Evolutionary conservation across 371 early-diverging fungal genomes (phyloP), one percentile per base, ranked within the genome.

Genomic region (Circinella minor): DNA sequence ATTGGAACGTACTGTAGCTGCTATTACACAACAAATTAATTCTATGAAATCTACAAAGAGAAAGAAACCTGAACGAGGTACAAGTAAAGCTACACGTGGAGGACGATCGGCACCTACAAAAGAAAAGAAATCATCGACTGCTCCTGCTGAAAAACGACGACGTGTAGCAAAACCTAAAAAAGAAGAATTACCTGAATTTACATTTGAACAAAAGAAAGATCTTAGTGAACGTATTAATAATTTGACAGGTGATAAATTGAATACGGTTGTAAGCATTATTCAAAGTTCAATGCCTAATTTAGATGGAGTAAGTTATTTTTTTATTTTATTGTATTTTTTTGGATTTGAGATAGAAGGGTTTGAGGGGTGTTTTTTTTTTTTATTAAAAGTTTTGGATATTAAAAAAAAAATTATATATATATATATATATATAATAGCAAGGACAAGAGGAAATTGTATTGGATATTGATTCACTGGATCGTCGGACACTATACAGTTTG

Each of bases 401-500:
- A n/a, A n/a, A n/a, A n/a, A n/a, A n/a, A n/a, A n/a, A n/a, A n/a
- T n/a, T n/a, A n/a, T n/a, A n/a, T n/a, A n/a, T n/a, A n/a, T n/a
- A n/a, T n/a, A n/a, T n/a, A n/a, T n/a, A n/a, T n/a, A n/a, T n/a
- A n/a, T n/a, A n/a, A n/a, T n/a, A 86, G 84, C 84, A 78, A 61
- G 94, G 92, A 14, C 86, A 93, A 71, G 96, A 95, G 37, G 97
- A 96, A 77, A 94, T 97, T 70, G 98, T 97, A 72, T 86, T 99
- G 65, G 99, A 99, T 73, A 96, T 99, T 74, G 96, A 96, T 71
- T 82, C 94, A 0, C 81, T 99, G 55, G 94, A 95, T 74, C 83
- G 87, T 69, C 79, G 71, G n/a, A 96, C 97, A 14, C 86, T 97
- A 46, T 90, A 89, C 77, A 88, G 88, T 75, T 79, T 99, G 69